Evolutionary conservation across 2,329 filamentous ascomycete species (phyloP).

Genomic region (Fusarium armeniacum): DNA sequence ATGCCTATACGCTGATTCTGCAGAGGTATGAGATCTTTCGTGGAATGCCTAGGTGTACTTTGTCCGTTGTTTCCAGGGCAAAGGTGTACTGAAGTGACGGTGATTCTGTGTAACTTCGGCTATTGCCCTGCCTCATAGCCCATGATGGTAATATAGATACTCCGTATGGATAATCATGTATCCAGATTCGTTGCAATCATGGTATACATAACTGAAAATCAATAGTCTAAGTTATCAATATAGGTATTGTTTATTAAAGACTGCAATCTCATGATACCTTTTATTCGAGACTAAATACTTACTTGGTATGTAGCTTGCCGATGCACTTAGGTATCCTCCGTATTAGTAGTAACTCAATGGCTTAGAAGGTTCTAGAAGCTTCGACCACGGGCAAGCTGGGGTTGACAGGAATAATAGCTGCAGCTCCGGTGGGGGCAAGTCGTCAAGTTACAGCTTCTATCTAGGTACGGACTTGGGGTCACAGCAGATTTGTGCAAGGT

Average conservation of each 20-base stretch:
- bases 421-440: constrained; percentile 26
- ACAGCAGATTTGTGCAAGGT: constrained; percentile 15
- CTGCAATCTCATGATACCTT: background rate
- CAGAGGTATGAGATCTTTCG: background rate
- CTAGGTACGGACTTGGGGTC: constrained; percentile 6
- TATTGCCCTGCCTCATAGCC: background rate
- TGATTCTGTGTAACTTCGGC: too few species aligned
- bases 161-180: too few species aligned
- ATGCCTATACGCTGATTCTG: background rate
- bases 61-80: background rate
- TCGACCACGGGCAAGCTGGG: constrained; percentile 29
- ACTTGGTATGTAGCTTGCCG: background rate
- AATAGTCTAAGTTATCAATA: background rate
- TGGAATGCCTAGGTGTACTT: background rate
- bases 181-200: background rate
- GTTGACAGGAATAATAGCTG: constrained; percentile 38
- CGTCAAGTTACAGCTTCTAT: constrained; percentile 8
- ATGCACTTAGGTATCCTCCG: background rate
- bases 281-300: background rate
- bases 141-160: background rate
- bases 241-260: background rate
- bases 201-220: background rate
- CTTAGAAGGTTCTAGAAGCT: constrained; percentile 51
- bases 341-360: background rate
- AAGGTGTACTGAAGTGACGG: background rate